phyloP scores from a whole-genome alignment of 192 early-diverging fungal species.

The Radiomyces spectabilis region DNA sequence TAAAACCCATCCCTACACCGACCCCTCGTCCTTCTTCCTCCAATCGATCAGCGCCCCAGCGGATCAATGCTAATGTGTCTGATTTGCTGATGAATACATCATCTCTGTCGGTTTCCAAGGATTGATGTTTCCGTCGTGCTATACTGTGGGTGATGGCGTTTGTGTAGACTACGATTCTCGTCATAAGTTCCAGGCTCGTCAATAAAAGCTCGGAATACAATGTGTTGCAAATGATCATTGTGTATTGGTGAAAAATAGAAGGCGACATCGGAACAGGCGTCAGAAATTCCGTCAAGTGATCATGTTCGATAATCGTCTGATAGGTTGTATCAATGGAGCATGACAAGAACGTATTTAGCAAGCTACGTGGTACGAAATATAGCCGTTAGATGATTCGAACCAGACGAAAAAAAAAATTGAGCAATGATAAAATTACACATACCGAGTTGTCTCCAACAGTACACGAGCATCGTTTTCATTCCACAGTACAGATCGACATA shows the following conservation, averaged over 20 bases:
- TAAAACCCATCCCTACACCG: conserved; percentile 22
- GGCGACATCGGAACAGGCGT: conserved; percentile 4
- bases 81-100: conserved; percentile 4
- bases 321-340: conserved; percentile 12
- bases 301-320: conserved; percentile 15
- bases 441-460: conserved; percentile 19
- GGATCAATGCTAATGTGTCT: conserved; percentile 9
- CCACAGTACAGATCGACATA: conserved; percentile 16
- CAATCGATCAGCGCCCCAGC: conserved; percentile 20
- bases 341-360: conserved; percentile 14
- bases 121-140: background rate
- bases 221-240: conserved; percentile 20
- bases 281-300: conserved; percentile 9
- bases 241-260: conserved; percentile 18
- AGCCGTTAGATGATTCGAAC: background rate
- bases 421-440: background rate
- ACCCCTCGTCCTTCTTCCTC: conserved; percentile 27
- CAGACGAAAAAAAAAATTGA: background rate
- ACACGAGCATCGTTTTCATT: conserved; percentile 20
- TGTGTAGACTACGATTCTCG: conserved; percentile 18
- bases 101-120: background rate
- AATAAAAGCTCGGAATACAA: conserved; percentile 18
- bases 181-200: conserved; percentile 11
- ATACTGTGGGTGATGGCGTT: conserved; percentile 14
- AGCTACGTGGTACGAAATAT: background rate